Evolutionary conservation across 805 yeast species (phyloP).

Genomic region (Limtongozyma cylindracea): DNA sequence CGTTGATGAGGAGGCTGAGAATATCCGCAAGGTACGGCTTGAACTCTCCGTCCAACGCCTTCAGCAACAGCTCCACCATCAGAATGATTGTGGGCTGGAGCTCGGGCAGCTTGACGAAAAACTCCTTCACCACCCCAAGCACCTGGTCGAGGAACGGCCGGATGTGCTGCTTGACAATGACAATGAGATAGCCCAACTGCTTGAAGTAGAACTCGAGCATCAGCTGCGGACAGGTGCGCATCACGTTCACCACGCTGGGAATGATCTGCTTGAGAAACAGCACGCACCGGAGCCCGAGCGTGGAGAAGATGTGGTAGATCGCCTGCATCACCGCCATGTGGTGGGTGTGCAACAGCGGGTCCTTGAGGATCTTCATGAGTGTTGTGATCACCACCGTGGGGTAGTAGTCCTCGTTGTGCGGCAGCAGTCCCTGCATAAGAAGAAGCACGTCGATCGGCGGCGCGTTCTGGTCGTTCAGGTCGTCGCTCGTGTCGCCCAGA

Average conservation of each 20-base stretch:
- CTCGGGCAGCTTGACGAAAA: conserved; percentile 21
- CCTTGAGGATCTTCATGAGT: conserved; percentile 61
- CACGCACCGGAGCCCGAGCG: conserved; percentile 72
- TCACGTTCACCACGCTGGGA: conserved; percentile 68
- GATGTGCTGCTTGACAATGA: conserved; percentile 74
- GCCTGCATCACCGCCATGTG: conserved; percentile 91
- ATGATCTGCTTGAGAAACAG: conserved; percentile 72
- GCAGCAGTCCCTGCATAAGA: conserved; percentile 84
- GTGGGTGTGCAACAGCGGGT: conserved; percentile 61
- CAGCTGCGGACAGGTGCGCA: conserved; percentile 57
- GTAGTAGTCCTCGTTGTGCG: conserved; percentile 77
- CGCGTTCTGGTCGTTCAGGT: conserved; percentile 56
- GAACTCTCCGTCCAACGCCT: conserved; percentile 80
- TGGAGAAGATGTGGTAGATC: conserved; percentile 71
- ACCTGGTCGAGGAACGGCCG: conserved; percentile 61
- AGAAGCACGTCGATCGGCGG: conserved; percentile 80
- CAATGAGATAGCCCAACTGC: conserved; percentile 56
- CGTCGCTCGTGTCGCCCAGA: too few species aligned
- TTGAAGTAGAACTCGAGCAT: conserved; percentile 76
- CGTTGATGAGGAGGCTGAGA: conserved; percentile 48
- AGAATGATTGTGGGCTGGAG: conserved; percentile 61
- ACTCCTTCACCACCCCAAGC: conserved; percentile 51
- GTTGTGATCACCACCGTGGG: conserved; percentile 87
- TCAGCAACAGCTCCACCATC: conserved; percentile 62
- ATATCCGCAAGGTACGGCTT: conserved; percentile 61